Percentiles rank a stretch among this genome's conserved stretches.
These are phyloP conservation scores for Phoenix dactylifera DNA, from an alignment of 176 grass and related monocot species.

Conservation along the genomic window DNA sequence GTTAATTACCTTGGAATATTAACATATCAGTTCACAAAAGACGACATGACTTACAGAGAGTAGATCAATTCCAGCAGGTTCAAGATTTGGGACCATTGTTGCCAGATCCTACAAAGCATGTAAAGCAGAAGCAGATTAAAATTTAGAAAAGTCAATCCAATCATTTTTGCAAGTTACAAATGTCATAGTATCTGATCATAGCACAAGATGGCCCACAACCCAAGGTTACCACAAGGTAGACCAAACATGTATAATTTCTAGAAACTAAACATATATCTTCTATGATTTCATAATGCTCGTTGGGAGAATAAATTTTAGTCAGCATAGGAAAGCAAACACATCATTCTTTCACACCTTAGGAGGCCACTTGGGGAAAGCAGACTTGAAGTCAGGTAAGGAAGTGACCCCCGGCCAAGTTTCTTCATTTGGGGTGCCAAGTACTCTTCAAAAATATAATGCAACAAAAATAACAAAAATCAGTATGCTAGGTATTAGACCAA, in stretches of 20 bases:
- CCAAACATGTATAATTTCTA: too few relatives aligned
- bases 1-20: too few relatives aligned
- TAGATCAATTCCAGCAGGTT: conserved; percentile 64
- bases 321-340: conserved; percentile 13
- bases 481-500: conserved; percentile 5
- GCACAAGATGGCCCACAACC: too few relatives aligned
- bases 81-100: conserved; percentile 65
- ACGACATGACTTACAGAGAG: conserved; percentile 54
- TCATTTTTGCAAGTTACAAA: too few relatives aligned
- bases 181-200: too few relatives aligned
- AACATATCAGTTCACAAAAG: neutral
- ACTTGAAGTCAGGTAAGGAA: conserved; percentile 74
- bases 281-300: too few relatives aligned
- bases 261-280: too few relatives aligned
- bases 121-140: too few relatives aligned
- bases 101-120: conserved; percentile 48
- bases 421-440: conserved; percentile 86
- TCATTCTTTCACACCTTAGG: conserved; percentile 39
- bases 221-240: too few relatives aligned
- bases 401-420: conserved; percentile 87
- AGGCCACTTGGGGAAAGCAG: conserved; percentile 83
- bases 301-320: neutral
- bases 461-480: too few relatives aligned
- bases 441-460: conserved; percentile 30
- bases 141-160: too few relatives aligned